Base-by-base conservation (phyloP, 352 stramenopile genomes). In the Phytopythium mirpurense region DNA sequence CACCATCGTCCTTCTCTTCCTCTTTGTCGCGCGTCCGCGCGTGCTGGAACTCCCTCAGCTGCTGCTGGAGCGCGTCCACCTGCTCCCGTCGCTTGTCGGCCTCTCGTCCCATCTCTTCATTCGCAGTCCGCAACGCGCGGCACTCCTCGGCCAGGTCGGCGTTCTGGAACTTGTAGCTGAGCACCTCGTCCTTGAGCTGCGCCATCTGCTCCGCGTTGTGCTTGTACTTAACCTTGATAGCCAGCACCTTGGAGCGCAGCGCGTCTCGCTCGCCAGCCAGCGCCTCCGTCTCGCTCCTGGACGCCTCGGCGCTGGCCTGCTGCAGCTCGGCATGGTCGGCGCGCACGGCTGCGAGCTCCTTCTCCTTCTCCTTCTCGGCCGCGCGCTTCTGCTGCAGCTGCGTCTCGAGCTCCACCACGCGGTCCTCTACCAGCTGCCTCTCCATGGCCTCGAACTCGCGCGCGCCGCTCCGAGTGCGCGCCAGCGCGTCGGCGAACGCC, bases 371-470 rank as follows among this genome's bases (percentile, higher is more conserved):
- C 18, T 57, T 63, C 29, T 83, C 64, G 15, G 63, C 58, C 21
- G 57, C 43, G 34, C 54, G 48, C 52, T 73, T 71, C 47, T 83
- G 69, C n/a, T 63, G 56, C 43, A 81, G 51, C 27, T 70, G 72
- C 21, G 65, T 78, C 56, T 83, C 74, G 29, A 86, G 47, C 45
- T 86, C 74, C 14, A 67, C 52, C 16, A 88, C 66, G 32, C 74
- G 65, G 37, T 86, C 72, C 31, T 79, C 61, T 29, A 78, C 57
- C 12, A 88, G 54, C 16, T 72, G 63, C 23, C 67, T 72, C 58
- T 88, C 77, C 21, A 84, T 63, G 6, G 63, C 57, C 41, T 74
- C 69, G 49, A 86, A 84, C 29, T 41, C 47, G 15, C 84, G 72
- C 0, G 52, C 55, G 8, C 72, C 70, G 2, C 63, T 53, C 18